Base-by-base conservation (phyloP, 108 stramenopile genomes). In the Fistulifera pelliculosa region DNA sequence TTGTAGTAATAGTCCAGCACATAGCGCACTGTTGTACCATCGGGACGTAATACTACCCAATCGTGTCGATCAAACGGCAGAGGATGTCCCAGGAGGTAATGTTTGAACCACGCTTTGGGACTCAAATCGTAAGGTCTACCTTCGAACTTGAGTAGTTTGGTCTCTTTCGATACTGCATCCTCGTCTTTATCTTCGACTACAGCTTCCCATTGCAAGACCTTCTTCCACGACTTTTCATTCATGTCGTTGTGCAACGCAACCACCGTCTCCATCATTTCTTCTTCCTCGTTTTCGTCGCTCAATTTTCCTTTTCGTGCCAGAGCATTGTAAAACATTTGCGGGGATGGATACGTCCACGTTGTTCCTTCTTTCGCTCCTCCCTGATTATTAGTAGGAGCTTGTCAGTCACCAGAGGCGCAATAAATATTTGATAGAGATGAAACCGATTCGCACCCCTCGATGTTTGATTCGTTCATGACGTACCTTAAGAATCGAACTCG, bases 301-400 rank as follows among this genome's bases (percentile, higher is more conserved):
- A 85, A 63, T 74, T 98, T 98, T 21, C 84, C 87, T 62, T 99
- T 99, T 21, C 99, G 73, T 0, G 79, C 75, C 28, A 99, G 73
- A 6, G 97, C 88, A 73, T 99, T 99, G 73, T 91, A 99, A 65
- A 99, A 99, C 96, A 96, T 96, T 68, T 97, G 98, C 2, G 96
- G 94, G 17, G 78, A 81, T 1, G 97, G 97, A 75, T 97, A 98
- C 15, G 85, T 87, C 96, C 96, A 98, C 0, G 97, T 97, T 2
- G 61, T 48, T 2, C 55, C 65, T 2, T 60, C 68, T 14, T 53
- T 61, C n/a, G 56, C 42, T 11, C 68, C 64, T 27, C 73, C 76
- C 54, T 21, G 19, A 21, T 45, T 8, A 41, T 11, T 41, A 41
- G 11, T 14, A 41, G 12, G 11, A 41, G 12, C 14, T 41, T 11